phyloP scores from a whole-genome alignment of 169 alveolate genomes.

The Eimeria tenella region DNA sequence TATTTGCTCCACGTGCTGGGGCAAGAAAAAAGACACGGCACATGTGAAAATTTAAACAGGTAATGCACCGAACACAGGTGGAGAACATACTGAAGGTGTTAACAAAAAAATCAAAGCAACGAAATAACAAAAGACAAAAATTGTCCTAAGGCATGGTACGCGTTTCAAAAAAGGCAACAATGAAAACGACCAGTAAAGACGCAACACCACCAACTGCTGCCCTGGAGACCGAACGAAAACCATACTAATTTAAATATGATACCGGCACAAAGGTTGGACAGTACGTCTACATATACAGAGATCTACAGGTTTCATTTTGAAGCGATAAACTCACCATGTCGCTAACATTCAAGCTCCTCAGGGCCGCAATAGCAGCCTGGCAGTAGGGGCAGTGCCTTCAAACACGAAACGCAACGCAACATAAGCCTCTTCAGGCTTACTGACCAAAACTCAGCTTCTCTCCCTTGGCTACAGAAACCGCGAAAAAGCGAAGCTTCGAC shows the following conservation, averaged over 20 bases:
- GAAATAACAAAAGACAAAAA: no score
- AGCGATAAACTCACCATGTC: constrained; percentile 70
- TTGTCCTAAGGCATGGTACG: no score
- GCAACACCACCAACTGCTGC: no score
- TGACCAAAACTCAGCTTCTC: not conserved
- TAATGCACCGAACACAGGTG: not conserved
- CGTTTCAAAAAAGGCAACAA: no score
- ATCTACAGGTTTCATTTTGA: no score
- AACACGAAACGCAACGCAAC: not conserved
- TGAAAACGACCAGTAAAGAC: no score
- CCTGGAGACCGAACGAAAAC: no score
- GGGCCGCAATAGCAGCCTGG: constrained; percentile 68
- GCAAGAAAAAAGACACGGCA: not conserved
- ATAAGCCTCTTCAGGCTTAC: not conserved
- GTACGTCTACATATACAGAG: no score
- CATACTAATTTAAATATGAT: not conserved
- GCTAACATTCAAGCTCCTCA: constrained; percentile 48
- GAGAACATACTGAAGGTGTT: no score
- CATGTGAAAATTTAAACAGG: not conserved
- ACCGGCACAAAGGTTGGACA: no score
- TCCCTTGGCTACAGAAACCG: not conserved
- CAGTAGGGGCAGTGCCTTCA: constrained; percentile 81
- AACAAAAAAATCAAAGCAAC: no score
- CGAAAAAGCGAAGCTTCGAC: not conserved
- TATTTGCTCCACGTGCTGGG: constrained; percentile 78